Evolutionary conservation across 768 basidiomycete species (phyloP).

Genomic region (Hygrocybe coccinea): DNA sequence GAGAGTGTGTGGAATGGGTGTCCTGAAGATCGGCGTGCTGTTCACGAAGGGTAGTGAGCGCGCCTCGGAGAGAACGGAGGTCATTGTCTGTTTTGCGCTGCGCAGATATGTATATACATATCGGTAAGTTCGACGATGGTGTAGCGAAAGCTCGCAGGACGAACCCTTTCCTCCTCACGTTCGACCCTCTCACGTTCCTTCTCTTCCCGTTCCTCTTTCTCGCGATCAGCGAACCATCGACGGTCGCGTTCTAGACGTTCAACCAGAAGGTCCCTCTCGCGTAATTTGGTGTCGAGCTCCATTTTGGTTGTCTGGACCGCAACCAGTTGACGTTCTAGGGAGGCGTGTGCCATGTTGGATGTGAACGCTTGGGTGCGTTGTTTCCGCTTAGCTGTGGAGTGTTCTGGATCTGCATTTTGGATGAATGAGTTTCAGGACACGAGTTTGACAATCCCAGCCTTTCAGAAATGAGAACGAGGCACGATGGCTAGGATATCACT

Average conservation of each 20-base stretch:
- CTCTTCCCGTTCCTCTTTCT: conserved; percentile 63
- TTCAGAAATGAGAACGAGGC: too few species aligned
- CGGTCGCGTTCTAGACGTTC: conserved; percentile 68
- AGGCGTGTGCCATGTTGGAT: conserved; percentile 55
- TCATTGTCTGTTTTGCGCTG: conserved; percentile 50
- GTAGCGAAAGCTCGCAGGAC: conserved; percentile 12
- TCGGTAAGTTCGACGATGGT: not conserved
- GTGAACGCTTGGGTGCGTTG: conserved; percentile 61
- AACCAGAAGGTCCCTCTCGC: conserved; percentile 58
- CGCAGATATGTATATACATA: conserved; percentile 1
- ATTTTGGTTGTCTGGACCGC: conserved; percentile 55
- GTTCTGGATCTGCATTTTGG: conserved; percentile 51
- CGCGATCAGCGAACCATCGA: conserved; percentile 62
- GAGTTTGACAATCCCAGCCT: too few species aligned
- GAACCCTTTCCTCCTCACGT: conserved; percentile 57
- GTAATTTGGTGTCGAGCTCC: conserved; percentile 63
- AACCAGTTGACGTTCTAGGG: conserved; percentile 64
- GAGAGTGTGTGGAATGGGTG: conserved; percentile 43
- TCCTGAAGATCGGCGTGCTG: conserved; percentile 61
- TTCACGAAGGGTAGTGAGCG: conserved; percentile 48
- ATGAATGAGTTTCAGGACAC: conserved; percentile 5
- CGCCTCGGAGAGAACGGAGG: conserved; percentile 45
- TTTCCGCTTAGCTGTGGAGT: conserved; percentile 62
- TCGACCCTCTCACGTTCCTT: conserved; percentile 53
- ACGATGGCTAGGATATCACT: too few species aligned